Base-by-base conservation (phyloP, 2,329 filamentous ascomycete genomes). In the Fusarium denticulatum region DNA sequence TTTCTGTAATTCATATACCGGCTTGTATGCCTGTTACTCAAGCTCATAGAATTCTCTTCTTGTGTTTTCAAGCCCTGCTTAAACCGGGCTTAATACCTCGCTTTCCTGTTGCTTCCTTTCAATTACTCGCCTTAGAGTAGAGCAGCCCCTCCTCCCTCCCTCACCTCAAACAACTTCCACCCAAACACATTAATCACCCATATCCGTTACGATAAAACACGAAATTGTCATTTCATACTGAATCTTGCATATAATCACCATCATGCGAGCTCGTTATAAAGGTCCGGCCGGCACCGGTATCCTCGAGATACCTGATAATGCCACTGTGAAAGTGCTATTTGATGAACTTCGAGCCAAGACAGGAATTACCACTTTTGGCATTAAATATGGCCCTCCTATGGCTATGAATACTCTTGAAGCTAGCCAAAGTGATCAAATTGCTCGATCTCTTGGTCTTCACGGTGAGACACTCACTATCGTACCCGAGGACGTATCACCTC, bases 331-430 rank as follows among this genome's bases (percentile, higher is more conserved):
- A 53, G 86, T 91, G 60, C 85, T 95, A 3, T 84, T 91, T 52
- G 80, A 86, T 8, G 85, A 88, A 56, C 90, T 95, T 77, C 86
- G 86, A 58, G 83, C 88, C 56, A 89, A 90, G 77, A 94, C 93
- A 4, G 88, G 88, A 9, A 86, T 96, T 22, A 78, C 86, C 12
- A 85, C 86, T 20, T 95, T 96, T 78, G 89, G 93, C 47, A 85
- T 97, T 71, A 97, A 96, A 85, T 94, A 92, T 82, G 94, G 94
- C 40, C 97, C 93, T 77, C 96, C 96, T 2, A 81, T 79, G 77
- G 78, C 80, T 8, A 91, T 94, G 30, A 90, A 92, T 78, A 85
- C 90, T 2, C 87, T 98, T 22, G 86, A 90, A 40, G 84, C 92
- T 15, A 86, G 88, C 36, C 85, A 89, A 65, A 80, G 82, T 73